phyloP scores from a whole-genome alignment of 352 stramenopile genomes.

The Phytophthora chlamydospora region DNA sequence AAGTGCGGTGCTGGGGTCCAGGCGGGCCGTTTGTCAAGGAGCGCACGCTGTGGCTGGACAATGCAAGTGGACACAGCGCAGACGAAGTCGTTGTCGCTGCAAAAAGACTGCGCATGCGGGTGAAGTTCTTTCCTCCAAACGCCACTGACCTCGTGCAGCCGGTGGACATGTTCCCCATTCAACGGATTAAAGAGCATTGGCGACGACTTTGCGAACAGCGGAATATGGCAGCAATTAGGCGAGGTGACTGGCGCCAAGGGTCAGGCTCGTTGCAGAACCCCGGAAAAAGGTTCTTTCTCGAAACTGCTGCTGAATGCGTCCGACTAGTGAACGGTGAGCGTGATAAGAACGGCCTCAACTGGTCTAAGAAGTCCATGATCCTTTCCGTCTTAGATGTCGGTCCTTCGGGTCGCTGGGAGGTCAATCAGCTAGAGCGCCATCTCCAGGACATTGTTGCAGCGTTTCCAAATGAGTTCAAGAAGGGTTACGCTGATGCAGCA shows the following conservation, averaged over 20 bases:
- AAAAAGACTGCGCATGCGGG: not conserved
- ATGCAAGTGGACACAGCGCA: slow-evolving; percentile 4
- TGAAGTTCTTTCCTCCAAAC: slow-evolving; percentile 5
- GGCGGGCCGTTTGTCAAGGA: not conserved
- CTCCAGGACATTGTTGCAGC: no score
- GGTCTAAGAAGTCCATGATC: slow-evolving; percentile 3
- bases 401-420: not conserved
- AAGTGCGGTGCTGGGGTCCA: slow-evolving; percentile 8
- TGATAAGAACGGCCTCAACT: not conserved
- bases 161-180: not conserved
- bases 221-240: not conserved
- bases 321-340: not conserved
- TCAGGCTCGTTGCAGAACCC: not conserved
- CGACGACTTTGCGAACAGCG: not conserved
- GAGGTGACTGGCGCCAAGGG: not conserved
- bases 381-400: slow-evolving; percentile 1
- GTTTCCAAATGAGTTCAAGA: not conserved
- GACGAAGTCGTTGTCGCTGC: not conserved
- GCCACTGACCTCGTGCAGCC: slow-evolving; percentile 2
- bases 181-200: slow-evolving; percentile 1
- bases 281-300: not conserved
- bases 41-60: slow-evolving; percentile 4
- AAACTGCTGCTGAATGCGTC: not conserved
- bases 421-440: no score
- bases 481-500: not conserved